These are phyloP conservation scores for Colletotrichum eleusines DNA, from an alignment of 2,329 filamentous ascomycete species.

Conservation along the genomic window DNA sequence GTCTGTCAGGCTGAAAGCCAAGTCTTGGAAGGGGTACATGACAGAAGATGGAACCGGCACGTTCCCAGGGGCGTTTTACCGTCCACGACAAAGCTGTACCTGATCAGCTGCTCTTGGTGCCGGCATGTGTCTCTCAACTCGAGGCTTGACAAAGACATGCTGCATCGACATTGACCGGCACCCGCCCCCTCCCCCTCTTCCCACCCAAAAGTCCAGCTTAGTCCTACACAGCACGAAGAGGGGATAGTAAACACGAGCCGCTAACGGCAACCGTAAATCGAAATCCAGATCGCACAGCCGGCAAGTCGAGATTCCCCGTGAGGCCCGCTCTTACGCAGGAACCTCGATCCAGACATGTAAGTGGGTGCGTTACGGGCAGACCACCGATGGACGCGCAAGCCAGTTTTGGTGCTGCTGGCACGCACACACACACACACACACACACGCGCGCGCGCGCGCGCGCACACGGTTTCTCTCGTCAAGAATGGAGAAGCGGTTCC, in stretches of 20 bases:
- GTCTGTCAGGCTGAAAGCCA: constrained; percentile 18
- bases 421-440: too few species aligned
- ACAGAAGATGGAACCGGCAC: background rate
- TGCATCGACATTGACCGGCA: background rate
- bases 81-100: background rate
- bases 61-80: constrained; percentile 1
- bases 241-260: background rate
- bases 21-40: background rate
- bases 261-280: background rate
- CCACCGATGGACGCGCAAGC: background rate
- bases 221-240: background rate
- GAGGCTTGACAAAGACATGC: background rate
- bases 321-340: background rate
- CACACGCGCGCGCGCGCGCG: too few species aligned
- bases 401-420: background rate
- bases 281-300: background rate
- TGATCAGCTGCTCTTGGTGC: background rate
- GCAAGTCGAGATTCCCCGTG: background rate
- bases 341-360: background rate
- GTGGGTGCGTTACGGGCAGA: background rate
- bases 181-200: too few species aligned
- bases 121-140: background rate
- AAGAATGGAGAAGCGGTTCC: background rate
- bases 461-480: background rate
- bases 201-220: background rate